A percentile compares a stretch with the other conserved stretches of the same genome.
These are phyloP conservation scores for Corchorus olitorius DNA, from an alignment of 345 rosid species.

Conservation along the genomic window DNA sequence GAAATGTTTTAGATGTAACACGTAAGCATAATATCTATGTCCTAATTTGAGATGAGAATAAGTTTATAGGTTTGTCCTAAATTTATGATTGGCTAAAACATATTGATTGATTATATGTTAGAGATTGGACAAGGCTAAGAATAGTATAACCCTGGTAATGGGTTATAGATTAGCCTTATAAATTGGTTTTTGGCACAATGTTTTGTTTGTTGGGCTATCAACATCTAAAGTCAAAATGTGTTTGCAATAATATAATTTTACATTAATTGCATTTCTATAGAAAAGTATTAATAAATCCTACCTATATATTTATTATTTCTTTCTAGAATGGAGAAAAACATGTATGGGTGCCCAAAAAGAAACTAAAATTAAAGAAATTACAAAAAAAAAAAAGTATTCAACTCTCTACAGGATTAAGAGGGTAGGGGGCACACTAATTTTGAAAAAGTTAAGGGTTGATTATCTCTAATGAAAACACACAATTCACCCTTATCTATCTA, in stretches of 20 bases:
- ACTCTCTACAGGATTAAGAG: neutral
- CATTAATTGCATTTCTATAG: neutral
- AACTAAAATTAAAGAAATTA: neutral
- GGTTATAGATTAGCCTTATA: neutral
- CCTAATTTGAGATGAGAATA: too few species aligned
- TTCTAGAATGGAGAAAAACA: constrained; percentile 1
- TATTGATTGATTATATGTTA: neutral
- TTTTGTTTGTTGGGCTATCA: constrained; percentile 18
- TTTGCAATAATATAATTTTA: constrained; percentile 6
- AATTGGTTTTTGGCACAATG: neutral
- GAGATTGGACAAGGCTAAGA: neutral
- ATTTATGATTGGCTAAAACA: too few species aligned
- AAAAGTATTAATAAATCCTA: neutral
- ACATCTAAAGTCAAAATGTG: constrained; percentile 26
- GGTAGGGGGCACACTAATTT: neutral
- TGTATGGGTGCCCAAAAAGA: neutral
- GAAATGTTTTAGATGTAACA: too few species aligned
- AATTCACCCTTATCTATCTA: constrained; percentile 14
- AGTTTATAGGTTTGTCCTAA: too few species aligned
- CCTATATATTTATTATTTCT: neutral
- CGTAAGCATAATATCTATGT: too few species aligned
- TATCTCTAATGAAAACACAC: neutral
- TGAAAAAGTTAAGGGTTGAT: neutral
- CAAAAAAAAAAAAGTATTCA: neutral
- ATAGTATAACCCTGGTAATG: neutral